phyloP scores from a whole-genome alignment of 2,329 filamentous ascomycete genomes.

The Pleomassaria siparia region DNA sequence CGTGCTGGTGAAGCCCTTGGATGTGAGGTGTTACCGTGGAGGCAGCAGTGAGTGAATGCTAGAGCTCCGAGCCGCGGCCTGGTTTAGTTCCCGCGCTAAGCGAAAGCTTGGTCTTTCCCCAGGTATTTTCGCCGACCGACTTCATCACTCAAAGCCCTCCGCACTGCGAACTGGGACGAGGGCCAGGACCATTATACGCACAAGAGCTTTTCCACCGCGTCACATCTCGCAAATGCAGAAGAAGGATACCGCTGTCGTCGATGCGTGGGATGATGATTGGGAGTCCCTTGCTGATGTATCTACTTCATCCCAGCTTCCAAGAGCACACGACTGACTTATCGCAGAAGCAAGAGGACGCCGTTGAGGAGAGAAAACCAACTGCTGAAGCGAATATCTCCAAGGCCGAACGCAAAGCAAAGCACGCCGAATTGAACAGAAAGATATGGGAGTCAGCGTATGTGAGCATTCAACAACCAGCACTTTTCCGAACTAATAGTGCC shows the following conservation, averaged over 20 bases:
- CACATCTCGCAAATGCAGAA: no score
- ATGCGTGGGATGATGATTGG: constrained; percentile 92
- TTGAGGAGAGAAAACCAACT: constrained; percentile 43
- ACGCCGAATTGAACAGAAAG: constrained; percentile 80
- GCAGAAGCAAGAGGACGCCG: constrained; percentile 43
- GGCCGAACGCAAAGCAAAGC: constrained; percentile 75
- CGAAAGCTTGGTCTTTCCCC: constrained; percentile 8
- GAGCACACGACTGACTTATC: constrained; percentile 17
- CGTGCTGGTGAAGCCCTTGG: not conserved
- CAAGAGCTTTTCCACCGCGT: no score
- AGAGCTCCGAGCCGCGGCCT: constrained; percentile 1
- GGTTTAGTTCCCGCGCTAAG: constrained; percentile 12
- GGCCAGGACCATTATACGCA: no score
- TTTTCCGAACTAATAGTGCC: constrained; percentile 17
- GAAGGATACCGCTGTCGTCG: constrained; percentile 47
- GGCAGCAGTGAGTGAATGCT: constrained; percentile 8
- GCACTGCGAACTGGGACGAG: not conserved
- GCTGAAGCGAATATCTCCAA: constrained; percentile 61
- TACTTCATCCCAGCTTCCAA: constrained; percentile 7
- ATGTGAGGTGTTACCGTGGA: not conserved
- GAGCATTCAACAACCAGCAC: not conserved
- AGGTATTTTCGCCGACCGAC: not conserved
- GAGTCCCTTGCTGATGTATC: constrained; percentile 72
- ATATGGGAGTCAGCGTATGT: constrained; percentile 86
- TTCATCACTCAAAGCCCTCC: constrained; percentile 1